Percentiles rank a stretch among this genome's conserved stretches.
These are phyloP conservation scores for Blastocystis sp. DNA, from an alignment of 352 stramenopile species.

Conservation along the genomic window DNA sequence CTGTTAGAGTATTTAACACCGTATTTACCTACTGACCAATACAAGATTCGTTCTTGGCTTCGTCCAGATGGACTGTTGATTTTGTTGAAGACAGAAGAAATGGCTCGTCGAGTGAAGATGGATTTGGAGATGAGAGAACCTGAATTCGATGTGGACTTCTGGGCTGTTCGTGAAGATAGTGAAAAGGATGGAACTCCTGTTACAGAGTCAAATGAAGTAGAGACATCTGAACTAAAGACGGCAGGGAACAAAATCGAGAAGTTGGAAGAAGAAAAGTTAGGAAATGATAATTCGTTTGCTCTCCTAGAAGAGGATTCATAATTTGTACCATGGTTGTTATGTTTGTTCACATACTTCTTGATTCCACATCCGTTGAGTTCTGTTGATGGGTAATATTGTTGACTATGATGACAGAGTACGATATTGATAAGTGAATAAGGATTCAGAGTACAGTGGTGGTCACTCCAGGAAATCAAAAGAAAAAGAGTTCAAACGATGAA, in stretches of 20 bases:
- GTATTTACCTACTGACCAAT: conserved; percentile 44
- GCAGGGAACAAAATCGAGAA: background rate
- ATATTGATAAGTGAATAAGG: background rate
- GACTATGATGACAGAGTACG: background rate
- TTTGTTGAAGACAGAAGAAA: conserved; percentile 56
- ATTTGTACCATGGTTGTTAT: background rate
- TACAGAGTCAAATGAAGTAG: background rate
- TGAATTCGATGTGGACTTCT: conserved; percentile 63
- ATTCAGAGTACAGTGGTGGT: no score
- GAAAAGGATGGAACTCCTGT: background rate
- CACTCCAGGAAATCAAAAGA: no score
- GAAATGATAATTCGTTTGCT: conserved; percentile 14
- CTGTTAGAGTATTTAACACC: conserved; percentile 45
- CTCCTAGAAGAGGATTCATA: background rate
- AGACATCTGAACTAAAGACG: background rate
- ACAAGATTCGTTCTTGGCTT: conserved; percentile 60
- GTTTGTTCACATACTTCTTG: conserved; percentile 21
- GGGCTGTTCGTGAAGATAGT: background rate
- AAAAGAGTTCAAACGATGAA: background rate
- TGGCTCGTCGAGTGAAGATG: conserved; percentile 36
- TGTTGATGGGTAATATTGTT: conserved; percentile 50
- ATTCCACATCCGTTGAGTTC: background rate
- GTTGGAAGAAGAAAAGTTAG: conserved; percentile 31
- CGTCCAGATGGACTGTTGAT: conserved; percentile 38
- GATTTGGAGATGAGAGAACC: conserved; percentile 56